Evolutionary conservation across 805 yeast genomes (phyloP), one percentile per base, ranked within the genome.

Genomic region (Peterozyma toletana): DNA sequence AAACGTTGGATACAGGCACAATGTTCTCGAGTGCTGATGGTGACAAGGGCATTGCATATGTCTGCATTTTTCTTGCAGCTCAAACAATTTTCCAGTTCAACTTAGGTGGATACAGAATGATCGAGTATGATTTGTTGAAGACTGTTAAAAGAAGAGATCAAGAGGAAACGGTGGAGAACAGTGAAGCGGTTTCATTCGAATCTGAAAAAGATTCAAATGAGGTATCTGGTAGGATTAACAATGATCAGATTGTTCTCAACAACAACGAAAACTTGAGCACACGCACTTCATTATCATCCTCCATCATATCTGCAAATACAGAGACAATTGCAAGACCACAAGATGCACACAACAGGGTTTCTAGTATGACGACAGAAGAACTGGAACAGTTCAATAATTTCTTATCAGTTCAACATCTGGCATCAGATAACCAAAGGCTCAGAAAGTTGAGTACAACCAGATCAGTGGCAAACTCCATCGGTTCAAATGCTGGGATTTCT

Each of bases 11-110:
- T 21, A 71, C 76, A 13, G 80, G 88, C 1, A 67, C 77, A 1
- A 65, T 73, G 6, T 81, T 89, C 53, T 66, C 81, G 0, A 53
- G 67, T 13, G 73, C 61, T 3, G 79, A 85, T 48, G 87, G 86
- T 33, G 71, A 77, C 43, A 73, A 75, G 52, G 97, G 96, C 21
- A 83, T 84, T 21, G 93, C 96, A 1, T 86, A 84, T 60, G 83
- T 86, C 16, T 83, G 89, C 54, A 81, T 89, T 31, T 85, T 83
- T 53, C 67, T 83, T 38, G 83, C 87, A 3, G 70, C 83, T 2
- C 87, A 83, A 58, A 70, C 80, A 34, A 68, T 86, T 38, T 61
- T 74, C 53, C 78, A 84, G 62, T 86, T 87, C 72, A 83, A 86
- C 53, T 62, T 83, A 38, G 96, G 96, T 2, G 74, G 85, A 42